Conservation (phyloP, 2,329 filamentous ascomycete species). For the Colletotrichum sp. region DNA sequence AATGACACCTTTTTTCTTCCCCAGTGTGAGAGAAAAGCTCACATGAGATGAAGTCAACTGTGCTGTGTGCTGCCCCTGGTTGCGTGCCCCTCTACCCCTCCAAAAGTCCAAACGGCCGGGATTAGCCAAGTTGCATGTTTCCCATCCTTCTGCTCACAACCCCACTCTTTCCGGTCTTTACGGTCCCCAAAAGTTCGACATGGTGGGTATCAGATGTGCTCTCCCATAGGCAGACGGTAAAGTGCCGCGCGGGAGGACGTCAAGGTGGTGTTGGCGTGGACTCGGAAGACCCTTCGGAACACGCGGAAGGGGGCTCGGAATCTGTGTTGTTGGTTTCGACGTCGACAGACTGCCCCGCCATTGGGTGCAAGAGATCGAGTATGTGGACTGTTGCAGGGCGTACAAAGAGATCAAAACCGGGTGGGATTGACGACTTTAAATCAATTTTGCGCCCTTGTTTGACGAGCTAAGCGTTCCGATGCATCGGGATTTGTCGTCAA, state of each 20-base stretch:
- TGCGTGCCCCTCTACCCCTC: neutral
- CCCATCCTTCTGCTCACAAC: neutral
- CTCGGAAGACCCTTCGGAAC: neutral
- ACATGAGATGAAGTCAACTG: constrained; percentile 10
- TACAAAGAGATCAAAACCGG: neutral
- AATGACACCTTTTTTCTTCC: neutral
- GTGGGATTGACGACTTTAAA: neutral
- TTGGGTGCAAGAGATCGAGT: neutral
- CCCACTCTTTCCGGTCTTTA: neutral
- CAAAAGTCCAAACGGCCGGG: neutral
- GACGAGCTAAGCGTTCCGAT: neutral
- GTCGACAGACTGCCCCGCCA: neutral
- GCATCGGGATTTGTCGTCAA: neutral
- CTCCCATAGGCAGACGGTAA: neutral
- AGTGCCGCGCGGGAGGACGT: neutral
- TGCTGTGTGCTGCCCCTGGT: neutral
- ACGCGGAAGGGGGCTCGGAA: neutral
- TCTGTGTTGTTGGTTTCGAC: neutral
- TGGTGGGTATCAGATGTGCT: neutral
- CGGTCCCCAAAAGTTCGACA: neutral
- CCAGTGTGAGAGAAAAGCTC: neutral
- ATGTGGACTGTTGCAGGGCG: neutral
- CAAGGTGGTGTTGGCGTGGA: neutral
- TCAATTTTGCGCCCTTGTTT: neutral
- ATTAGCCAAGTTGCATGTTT: neutral